phyloP scores from a whole-genome alignment of 257 asterid genomes.

The Lithospermum erythrorhizon region DNA sequence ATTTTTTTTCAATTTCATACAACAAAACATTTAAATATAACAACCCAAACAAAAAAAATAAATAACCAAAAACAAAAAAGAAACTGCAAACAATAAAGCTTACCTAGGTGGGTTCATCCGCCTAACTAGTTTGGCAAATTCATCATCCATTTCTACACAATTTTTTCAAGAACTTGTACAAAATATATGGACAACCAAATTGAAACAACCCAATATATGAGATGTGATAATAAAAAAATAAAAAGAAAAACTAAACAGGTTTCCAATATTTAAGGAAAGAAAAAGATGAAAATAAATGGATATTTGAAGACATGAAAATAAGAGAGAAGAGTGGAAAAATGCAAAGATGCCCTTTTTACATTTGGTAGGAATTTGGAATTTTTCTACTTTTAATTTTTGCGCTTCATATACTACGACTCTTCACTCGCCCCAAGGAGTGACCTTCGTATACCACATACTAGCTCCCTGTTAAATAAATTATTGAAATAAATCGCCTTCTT shows the following conservation, averaged over 20 bases:
- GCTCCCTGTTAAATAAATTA: no score
- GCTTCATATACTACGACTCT: neutral
- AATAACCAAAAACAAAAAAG: neutral
- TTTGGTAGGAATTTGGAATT: neutral
- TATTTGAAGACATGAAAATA: neutral
- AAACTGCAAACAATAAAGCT: neutral
- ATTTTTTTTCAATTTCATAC: no score
- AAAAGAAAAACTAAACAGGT: conserved; percentile 4
- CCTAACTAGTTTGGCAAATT: conserved; percentile 57
- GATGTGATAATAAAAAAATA: conserved; percentile 1
- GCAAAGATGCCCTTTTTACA: neutral
- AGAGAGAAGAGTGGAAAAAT: conserved; percentile 2
- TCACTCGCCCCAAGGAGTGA: neutral
- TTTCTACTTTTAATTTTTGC: neutral
- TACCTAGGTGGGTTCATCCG: conserved; percentile 78
- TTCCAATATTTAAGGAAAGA: conserved; percentile 41
- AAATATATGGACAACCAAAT: conserved; percentile 1
- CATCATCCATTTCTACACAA: conserved; percentile 39
- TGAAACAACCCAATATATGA: neutral
- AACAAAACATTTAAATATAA: no score
- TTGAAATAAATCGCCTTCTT: no score
- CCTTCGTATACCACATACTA: neutral
- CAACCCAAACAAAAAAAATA: neutral
- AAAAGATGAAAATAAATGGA: neutral
- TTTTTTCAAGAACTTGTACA: conserved; percentile 16